phyloP scores from a whole-genome alignment of 139 green algal species.

The Trebouxia sp. region DNA sequence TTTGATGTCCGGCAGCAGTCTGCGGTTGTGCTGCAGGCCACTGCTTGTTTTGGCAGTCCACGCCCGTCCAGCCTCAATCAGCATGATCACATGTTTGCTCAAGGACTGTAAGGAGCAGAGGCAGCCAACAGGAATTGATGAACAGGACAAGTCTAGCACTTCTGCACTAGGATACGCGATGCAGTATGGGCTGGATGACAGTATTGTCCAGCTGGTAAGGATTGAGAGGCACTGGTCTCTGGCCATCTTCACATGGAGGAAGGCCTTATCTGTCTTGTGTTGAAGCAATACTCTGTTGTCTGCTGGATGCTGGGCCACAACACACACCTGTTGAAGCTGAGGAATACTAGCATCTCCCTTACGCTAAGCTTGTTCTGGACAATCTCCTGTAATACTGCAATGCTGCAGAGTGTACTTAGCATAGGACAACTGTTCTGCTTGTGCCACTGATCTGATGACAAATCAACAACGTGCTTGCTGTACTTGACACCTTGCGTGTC shows the following conservation, averaged over 20 bases:
- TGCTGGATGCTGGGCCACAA: too few species aligned
- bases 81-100: background rate
- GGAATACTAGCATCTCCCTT: too few species aligned
- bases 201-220: background rate
- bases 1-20: too few species aligned
- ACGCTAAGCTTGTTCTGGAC: too few species aligned
- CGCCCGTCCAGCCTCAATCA: background rate
- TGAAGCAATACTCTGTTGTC: background rate
- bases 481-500: too few species aligned
- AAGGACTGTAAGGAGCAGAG: background rate
- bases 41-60: background rate
- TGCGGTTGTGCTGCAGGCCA: slow-evolving; percentile 2
- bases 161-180: background rate
- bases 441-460: too few species aligned
- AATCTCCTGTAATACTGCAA: too few species aligned
- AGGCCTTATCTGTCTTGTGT: background rate
- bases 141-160: background rate
- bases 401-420: too few species aligned
- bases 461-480: too few species aligned
- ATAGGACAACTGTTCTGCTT: too few species aligned
- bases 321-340: too few species aligned
- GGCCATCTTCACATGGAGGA: too few species aligned
- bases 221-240: background rate
- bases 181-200: background rate
- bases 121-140: background rate